Evolutionary conservation across 1,139 yeast genomes (phyloP), one percentile per base, ranked within the genome.

Genomic region (Scheffersomyces cryptocercus): DNA sequence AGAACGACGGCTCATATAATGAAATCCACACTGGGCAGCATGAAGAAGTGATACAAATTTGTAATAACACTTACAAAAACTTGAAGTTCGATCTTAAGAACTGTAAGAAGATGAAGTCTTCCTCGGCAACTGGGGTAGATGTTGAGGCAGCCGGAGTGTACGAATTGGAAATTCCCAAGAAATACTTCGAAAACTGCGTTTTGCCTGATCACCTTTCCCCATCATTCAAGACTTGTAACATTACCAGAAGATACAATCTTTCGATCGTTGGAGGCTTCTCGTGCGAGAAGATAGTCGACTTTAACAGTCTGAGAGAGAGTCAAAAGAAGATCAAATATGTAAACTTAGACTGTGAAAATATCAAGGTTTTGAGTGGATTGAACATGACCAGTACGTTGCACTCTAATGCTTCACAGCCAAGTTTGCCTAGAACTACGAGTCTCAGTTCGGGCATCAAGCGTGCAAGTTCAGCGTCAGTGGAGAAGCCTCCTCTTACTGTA

Each of bases 221-320:
- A 2, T 67, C 79, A 5, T 84, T 84, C 59, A 64, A 61, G 32
- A 78, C 84, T 3, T 83, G 88, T 58, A 82, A 82, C 56, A 73
- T 83, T 12, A 57, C 70, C 4, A 65, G 87, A 38, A 56, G 53
- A n/a, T 82, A 83, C 53, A 58, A 62, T 10, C 49, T 82, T 35
- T 60, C 61, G 14, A 63, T 82, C 2, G 59, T 60, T 3, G 82
- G 71, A 1, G 82, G 78, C 3, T 68, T 83, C 45, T 63, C 79
- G 10, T 43, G 42, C 15, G 70, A 66, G 41, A 56, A 55, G 40
- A 51, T 68, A 8, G 6, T 31, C 13, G 66, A 63, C 39, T 48
- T 54, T 37, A 44, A 56, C 48, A 50, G 62, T 50, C 28, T 50
- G 8, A 37, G 47, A 4, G 67, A 62, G 36, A 15, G 51, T 10